Evolutionary conservation across 73 alveolate genomes (phyloP).

Genomic region (Breviolum minutum): DNA sequence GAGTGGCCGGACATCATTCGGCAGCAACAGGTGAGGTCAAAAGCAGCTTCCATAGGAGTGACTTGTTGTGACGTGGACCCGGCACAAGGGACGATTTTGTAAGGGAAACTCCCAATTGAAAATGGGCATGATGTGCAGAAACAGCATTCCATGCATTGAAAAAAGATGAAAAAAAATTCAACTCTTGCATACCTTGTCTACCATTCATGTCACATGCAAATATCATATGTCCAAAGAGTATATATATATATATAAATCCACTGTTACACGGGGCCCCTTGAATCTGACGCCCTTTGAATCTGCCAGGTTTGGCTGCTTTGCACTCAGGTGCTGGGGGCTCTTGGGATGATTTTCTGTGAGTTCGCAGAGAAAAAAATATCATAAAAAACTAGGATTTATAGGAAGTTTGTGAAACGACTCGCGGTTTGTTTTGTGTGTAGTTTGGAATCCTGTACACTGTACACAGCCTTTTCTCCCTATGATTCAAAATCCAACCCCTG

Average conservation of each 20-base stretch:
- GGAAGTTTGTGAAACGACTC: no score
- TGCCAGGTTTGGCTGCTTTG: constrained; percentile 28
- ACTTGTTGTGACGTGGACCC: no score
- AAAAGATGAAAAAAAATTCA: no score
- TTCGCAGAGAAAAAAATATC: no score
- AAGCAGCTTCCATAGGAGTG: neutral
- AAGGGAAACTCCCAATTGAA: neutral
- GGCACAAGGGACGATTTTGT: no score
- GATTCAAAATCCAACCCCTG: neutral
- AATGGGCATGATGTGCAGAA: neutral
- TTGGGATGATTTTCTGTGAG: neutral
- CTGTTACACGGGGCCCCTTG: neutral
- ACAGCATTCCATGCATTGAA: neutral
- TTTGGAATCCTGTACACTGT: no score
- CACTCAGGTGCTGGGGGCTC: neutral
- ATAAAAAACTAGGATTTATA: no score
- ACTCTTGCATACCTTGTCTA: no score
- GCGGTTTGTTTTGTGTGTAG: no score
- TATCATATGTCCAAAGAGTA: no score
- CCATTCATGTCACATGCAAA: no score
- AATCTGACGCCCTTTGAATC: neutral
- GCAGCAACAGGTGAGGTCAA: constrained; percentile 46
- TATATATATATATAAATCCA: neutral
- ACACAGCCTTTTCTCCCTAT: no score
- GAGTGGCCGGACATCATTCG: constrained; percentile 80